Evolutionary conservation across 2,329 filamentous ascomycete genomes (phyloP).

Genomic region (Aspergillus pseudoviridinutans): DNA sequence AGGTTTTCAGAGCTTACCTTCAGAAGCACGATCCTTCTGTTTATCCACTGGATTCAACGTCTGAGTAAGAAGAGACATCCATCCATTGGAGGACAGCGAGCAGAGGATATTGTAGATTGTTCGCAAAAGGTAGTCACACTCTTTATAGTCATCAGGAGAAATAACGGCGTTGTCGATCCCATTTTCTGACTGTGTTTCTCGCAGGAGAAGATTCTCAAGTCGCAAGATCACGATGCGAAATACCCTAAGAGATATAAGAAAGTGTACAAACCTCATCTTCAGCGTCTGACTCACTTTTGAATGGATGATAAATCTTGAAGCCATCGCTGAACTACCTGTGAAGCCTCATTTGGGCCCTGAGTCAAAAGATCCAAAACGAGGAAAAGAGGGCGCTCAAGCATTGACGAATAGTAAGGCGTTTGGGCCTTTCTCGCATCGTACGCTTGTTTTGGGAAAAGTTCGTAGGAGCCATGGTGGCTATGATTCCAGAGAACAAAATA

Average conservation of each 20-base stretch:
- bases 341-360: slow-evolving; percentile 68
- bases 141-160: slow-evolving; percentile 62
- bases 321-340: slow-evolving; percentile 76
- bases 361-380: slow-evolving; percentile 73
- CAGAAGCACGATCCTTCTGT: slow-evolving; percentile 44
- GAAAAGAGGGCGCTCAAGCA: slow-evolving; percentile 78
- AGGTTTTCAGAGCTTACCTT: slow-evolving; percentile 40
- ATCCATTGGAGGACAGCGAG: slow-evolving; percentile 64
- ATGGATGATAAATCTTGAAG: slow-evolving; percentile 57
- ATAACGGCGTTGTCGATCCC: slow-evolving; percentile 45
- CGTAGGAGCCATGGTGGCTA: slow-evolving; percentile 37
- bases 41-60: slow-evolving; percentile 48
- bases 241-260: slow-evolving; percentile 25
- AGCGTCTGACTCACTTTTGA: slow-evolving; percentile 40
- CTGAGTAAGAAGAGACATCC: slow-evolving; percentile 66
- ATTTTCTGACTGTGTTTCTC: slow-evolving; percentile 15
- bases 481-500: slow-evolving; percentile 43
- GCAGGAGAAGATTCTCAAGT: slow-evolving; percentile 30
- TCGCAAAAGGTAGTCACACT: slow-evolving; percentile 73
- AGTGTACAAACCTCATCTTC: not conserved
- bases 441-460: slow-evolving; percentile 31
- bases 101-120: slow-evolving; percentile 70
- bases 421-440: slow-evolving; percentile 25
- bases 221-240: slow-evolving; percentile 35
- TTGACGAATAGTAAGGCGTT: slow-evolving; percentile 45